Evolutionary conservation across 257 asterid genomes (phyloP).

Genomic region (Schizonepeta tenuifolia): DNA sequence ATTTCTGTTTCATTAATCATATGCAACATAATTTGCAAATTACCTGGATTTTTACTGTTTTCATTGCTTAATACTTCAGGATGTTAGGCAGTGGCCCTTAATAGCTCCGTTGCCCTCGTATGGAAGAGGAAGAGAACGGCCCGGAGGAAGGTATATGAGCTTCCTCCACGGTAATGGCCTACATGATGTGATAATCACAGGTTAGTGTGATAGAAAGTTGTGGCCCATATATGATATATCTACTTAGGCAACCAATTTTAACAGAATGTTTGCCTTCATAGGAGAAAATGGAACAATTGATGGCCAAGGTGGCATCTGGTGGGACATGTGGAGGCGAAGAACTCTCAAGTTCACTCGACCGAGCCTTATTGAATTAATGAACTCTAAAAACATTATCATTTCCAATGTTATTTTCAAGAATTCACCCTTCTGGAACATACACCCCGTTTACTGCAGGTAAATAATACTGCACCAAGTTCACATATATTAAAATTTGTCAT

Average conservation of each 20-base stretch:
- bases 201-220: constrained; percentile 37
- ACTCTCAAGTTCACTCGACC: constrained; percentile 86
- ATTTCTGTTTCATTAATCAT: background rate
- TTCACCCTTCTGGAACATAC: constrained; percentile 98
- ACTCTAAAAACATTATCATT: constrained; percentile 70
- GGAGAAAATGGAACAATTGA: constrained; percentile 98
- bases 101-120: constrained; percentile 88
- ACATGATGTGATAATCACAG: constrained; percentile 89
- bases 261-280: constrained; percentile 25
- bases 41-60: constrained; percentile 6
- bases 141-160: constrained; percentile 92
- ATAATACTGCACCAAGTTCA: background rate
- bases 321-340: constrained; percentile 94
- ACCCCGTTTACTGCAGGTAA: constrained; percentile 97
- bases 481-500: background rate
- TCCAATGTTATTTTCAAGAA: constrained; percentile 84
- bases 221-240: background rate
- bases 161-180: constrained; percentile 92
- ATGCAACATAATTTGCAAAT: background rate
- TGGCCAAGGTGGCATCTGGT: constrained; percentile 95
- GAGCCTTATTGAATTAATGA: constrained; percentile 77
- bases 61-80: constrained; percentile 50
- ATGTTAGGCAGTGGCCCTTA: constrained; percentile 72
- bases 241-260: background rate
- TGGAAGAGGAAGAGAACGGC: constrained; percentile 95